A percentile compares a stretch with the other conserved stretches of the same genome.
Conservation (phyloP, 139 green algal genomes). For the Yamagishiella unicocca region DNA sequence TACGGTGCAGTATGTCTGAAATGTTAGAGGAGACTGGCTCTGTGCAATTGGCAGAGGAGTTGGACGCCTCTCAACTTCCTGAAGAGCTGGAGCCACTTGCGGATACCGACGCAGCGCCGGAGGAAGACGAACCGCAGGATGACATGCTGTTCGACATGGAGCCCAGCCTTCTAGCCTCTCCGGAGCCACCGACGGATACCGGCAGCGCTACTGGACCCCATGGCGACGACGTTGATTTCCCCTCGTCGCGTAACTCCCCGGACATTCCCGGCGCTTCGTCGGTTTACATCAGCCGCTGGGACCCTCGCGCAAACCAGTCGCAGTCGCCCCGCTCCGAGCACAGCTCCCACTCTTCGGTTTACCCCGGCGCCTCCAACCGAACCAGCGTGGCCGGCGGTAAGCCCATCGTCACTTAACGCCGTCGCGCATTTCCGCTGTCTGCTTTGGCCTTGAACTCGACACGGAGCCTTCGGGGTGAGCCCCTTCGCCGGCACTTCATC, state of each 20-base stretch:
- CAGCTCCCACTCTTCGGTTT: slow-evolving; percentile 14
- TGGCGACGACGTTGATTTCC: slow-evolving; percentile 27
- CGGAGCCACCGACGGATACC: not conserved
- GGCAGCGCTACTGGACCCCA: not conserved
- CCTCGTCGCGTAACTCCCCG: not conserved
- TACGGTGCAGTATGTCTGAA: no score
- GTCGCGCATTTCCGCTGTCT: no score
- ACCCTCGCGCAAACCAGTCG: not conserved
- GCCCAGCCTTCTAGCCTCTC: not conserved
- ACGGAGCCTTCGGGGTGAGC: no score
- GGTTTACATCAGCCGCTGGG: not conserved
- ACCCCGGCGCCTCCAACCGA: not conserved
- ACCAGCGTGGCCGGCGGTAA: slow-evolving; percentile 4
- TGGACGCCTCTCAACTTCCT: no score
- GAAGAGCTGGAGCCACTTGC: no score
- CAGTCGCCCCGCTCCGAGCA: slow-evolving; percentile 16
- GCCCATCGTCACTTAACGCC: not conserved
- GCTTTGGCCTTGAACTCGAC: no score
- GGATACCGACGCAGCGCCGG: no score
- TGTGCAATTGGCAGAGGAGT: no score
- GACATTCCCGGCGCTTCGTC: slow-evolving; percentile 36
- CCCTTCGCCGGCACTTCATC: no score
- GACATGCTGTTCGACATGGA: slow-evolving; percentile 1
- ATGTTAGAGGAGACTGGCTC: no score
- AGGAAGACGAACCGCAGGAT: no score